Conservation (phyloP, 2,329 filamentous ascomycete genomes). For the Coniochaeta pulveracea region DNA sequence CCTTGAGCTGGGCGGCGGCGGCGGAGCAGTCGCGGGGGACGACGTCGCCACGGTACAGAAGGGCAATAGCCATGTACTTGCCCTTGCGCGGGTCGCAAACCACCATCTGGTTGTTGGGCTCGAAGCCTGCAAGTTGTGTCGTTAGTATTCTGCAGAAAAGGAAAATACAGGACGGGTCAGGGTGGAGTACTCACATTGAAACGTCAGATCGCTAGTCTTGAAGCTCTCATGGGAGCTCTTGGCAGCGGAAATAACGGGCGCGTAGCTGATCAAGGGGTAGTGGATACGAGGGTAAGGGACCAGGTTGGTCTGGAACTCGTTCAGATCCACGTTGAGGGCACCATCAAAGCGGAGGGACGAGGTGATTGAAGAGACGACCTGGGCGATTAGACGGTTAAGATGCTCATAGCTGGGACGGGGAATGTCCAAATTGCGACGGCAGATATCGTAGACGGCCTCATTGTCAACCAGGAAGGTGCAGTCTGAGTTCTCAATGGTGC, state of each 20-base stretch:
- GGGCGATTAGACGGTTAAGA: conserved; percentile 61
- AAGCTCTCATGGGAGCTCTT: conserved; percentile 82
- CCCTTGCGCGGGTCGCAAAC: conserved; percentile 64
- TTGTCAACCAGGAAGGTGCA: conserved; percentile 70
- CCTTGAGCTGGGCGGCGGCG: conserved; percentile 56
- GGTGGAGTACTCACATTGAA: conserved; percentile 49
- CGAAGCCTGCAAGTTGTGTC: conserved; percentile 42
- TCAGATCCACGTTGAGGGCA: conserved; percentile 62
- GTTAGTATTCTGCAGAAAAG: conserved; percentile 5
- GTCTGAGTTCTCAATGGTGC: conserved; percentile 68
- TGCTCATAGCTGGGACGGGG: conserved; percentile 59
- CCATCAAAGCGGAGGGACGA: conserved; percentile 63
- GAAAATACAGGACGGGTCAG: neutral
- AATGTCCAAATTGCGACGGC: conserved; percentile 60
- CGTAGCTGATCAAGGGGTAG: conserved; percentile 64
- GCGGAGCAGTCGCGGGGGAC: conserved; percentile 59
- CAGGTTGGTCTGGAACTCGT: conserved; percentile 70
- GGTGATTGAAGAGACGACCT: conserved; percentile 66
- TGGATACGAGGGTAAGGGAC: conserved; percentile 65
- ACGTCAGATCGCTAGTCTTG: conserved; percentile 68
- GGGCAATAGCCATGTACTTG: conserved; percentile 66
- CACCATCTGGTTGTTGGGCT: conserved; percentile 72
- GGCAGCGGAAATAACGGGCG: conserved; percentile 57
- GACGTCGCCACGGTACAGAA: conserved; percentile 61
- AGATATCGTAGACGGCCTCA: conserved; percentile 66